Evolutionary conservation across 148 eudicot species (phyloP), one percentile per base, ranked within the genome.

Genomic region (Chenopodium berlandieri): DNA sequence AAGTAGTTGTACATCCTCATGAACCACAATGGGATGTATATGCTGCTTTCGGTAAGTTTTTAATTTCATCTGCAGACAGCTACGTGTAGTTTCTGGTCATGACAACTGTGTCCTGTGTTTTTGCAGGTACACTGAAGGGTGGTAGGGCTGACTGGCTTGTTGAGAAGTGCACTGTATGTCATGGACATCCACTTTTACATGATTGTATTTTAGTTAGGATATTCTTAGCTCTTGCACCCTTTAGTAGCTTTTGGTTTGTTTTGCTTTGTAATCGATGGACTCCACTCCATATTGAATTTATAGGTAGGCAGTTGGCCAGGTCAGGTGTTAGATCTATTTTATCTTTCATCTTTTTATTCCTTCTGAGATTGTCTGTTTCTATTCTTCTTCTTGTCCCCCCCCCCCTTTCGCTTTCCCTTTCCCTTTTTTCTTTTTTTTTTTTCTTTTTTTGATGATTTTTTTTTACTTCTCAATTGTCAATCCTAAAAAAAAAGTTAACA

Each of bases 91-190:
- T 73, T 81, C 19, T 50, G 44, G 27, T 75, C 69, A 58, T 82
- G 68, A 83, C 83, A 75, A 22, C 78, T 79, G 81, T 17, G 14
- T 60, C 16, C 46, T 34, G 78, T 72, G 73, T 44, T 71, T 81
- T 31, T 83, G 47, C 85, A 96, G 99, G 98, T 67, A 87, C 97
- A 70, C 78, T 96, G 71, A 96, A 96, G 89, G 99, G 99, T 44
- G 98, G 99, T 52, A 92, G 99, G 47, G 91, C 90, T 82, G 99
- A 94, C 73, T 96, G 99, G 99, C 98, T 96, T 76, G 89, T 94
- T 78, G 98, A 96, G 92, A 96, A 94, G 86, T 94, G 99, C 94
- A 92, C 98, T 19, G 99, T 94, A 87, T 80, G 86, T 82, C 47
- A 34, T 77, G 12, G 5, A 60, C 47, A 5, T 77, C 65, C 47